Base-by-base conservation (phyloP, 163 green algal genomes). In the Picocystis sp. region DNA sequence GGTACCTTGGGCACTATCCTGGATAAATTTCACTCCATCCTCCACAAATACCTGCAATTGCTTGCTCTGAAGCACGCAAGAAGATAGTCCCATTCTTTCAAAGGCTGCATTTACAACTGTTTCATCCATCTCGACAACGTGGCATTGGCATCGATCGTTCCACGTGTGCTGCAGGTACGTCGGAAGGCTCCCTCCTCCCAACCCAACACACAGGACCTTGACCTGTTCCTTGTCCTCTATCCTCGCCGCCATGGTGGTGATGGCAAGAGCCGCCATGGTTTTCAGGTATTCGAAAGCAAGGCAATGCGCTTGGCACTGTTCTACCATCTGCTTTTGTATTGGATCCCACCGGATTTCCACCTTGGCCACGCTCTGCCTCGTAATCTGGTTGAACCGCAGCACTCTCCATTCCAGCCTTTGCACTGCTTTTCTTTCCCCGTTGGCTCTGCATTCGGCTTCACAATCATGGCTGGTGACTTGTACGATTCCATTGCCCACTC, bases 281-380 rank as follows among this genome's bases (percentile, higher is more conserved):
- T 79, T 79, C 0, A 78, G 51, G 46, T 81, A 82, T 29, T 82
- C 73, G 24, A 65, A 62, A 3, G 65, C 74, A 21, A 82, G 41
- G 45, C 74, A 82, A 43, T 67, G 48, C 1, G 72, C 54, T 21
- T 75, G 29, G 29, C 29, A 45, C 19, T 47, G 38, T 10, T 22
- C 34, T 3, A 69, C n/a, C 3, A 5, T 13, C 21, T 13, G 38
- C 3, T 21, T 45, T 21, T 22, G 22, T 50, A 56, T 46, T 57
- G 43, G 29, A 44, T 46, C 46, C 53, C 46, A 45, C 0, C 13
- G 15, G 5, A 57, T 23, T 6, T 23, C 35, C 22, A 80, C 64
- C 11, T 58, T 51, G 6, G 65, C 55, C 15, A 81, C 75, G 17
- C 61, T 76, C 47, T 82, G 75, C 11, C 75, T 62, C 13, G 75